Base-by-base conservation (phyloP, 768 basidiomycete genomes). In the Pleurotus pulmonarius region DNA sequence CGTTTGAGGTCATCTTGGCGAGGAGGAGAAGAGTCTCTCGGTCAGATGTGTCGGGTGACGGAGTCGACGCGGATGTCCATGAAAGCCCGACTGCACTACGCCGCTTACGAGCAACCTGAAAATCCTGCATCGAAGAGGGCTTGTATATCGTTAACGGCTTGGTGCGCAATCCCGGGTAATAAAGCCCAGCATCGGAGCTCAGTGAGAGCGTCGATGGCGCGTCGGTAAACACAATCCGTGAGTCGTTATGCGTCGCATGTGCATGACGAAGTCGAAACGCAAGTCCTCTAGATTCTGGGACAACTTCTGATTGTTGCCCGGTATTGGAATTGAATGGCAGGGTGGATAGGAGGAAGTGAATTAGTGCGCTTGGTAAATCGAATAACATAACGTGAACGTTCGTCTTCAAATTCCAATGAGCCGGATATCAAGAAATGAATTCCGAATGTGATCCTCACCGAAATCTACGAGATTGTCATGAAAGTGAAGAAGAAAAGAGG, bases 1-100 rank as follows among this genome's bases (percentile, higher is more conserved):
- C 86, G 66, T 97, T 93, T 56, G 77, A 83, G 9, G 89, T 83
- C 90, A 98, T 98, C 81, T 90, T 93, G 16, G 91, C 94, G 13
- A 98, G 76, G 24, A 82, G 73, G 11, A 86, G 77, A 5, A 98
- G 69, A 1, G 92, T 88, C 62, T 86, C 80, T 34, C 89, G 81
- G 63, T 86, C 83, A 15, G 75, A 73, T 3, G 90, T 79, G 64
- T 97, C 87, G 1, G 95, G 95, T 1, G 80, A 86, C 4, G 67
- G 64, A 0, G 90, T 77, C 37, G 88, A 81, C 20, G 77, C 76
- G 45, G 83, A 79, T 12, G 83, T 72, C 94, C 94, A 96, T 8
- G 73, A 65, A 24, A 83, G 54, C 20, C 13, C 16, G 7, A 3
- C 66, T 13, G 72, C 70, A 49, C 65, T 75, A 49, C 68, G 64